Percentiles rank a stretch among this genome's conserved stretches.
phyloP scores from a whole-genome alignment of 1,284 basidiomycete genomes.

The Ganoderma leucocontextum region DNA sequence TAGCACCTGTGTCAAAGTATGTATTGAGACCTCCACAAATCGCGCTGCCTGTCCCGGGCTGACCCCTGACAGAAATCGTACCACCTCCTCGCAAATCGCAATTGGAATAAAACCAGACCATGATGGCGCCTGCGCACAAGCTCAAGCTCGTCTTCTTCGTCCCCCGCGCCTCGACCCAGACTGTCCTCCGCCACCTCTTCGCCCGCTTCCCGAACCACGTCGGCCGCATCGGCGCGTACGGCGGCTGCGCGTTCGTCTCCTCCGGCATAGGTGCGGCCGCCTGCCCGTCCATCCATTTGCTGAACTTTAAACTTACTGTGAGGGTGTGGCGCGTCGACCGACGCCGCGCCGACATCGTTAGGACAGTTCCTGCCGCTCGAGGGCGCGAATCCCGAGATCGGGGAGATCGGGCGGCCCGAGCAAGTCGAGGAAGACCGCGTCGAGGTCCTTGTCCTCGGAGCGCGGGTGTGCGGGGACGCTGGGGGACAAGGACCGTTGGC shows the following conservation, averaged over 20 bases:
- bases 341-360: slow-evolving; percentile 31
- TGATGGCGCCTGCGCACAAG: slow-evolving; percentile 20
- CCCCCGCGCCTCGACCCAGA: slow-evolving; percentile 38
- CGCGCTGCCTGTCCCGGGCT: no score
- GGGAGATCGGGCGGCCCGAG: slow-evolving; percentile 51
- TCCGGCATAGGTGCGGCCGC: slow-evolving; percentile 54
- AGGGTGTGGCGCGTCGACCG: background rate
- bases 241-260: slow-evolving; percentile 59
- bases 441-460: slow-evolving; percentile 58
- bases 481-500: background rate
- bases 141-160: slow-evolving; percentile 48
- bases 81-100: slow-evolving; percentile 2
- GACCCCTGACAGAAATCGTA: background rate
- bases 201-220: slow-evolving; percentile 50
- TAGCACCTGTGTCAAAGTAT: slow-evolving; percentile 26
- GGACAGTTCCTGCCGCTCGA: slow-evolving; percentile 57
- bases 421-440: slow-evolving; percentile 62
- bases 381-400: slow-evolving; percentile 55
- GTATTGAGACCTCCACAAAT: no score
- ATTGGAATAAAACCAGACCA: background rate
- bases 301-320: background rate
- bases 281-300: background rate
- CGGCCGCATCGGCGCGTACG: slow-evolving; percentile 60
- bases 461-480: background rate
- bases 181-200: slow-evolving; percentile 55